Evolutionary conservation across 805 yeast species (phyloP), one percentile per base, ranked within the genome.

Genomic region (Cyberlindnera veronae): DNA sequence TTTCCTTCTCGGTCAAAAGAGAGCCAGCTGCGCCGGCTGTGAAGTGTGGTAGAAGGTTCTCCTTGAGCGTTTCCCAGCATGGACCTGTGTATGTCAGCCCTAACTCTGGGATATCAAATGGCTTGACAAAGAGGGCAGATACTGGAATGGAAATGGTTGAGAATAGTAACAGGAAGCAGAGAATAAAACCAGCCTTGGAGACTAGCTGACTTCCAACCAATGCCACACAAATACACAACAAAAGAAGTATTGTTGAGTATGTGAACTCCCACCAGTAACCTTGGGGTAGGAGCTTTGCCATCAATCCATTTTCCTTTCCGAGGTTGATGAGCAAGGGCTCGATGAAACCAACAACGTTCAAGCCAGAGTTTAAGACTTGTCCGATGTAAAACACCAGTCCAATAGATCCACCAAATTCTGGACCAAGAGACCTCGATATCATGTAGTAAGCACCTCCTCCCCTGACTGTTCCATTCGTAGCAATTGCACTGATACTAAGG

Each of bases 401-500:
- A 48, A 93, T 91, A 4, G 96, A 84, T 4, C 99, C 99, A 20
- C 99, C 99, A 63, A 93, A 93, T 60, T 93, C 99, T 4, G 97
- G 96, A 0, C 99, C 99, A 45, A 93, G 67, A 24, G 95, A 83
- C 50, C 99, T 72, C 24, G 95, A 84, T 44, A 93, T 88, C 97
- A 93, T 93, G 55, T 89, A 93, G 60, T 93, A 93, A 0, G 98
- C 97, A 34, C 99, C 99, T 13, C 99, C 99, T 12, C 98, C 98
- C 51, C 89, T 77, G 3, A 93, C 98, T 0, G 95, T 88, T 17
- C 99, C 99, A 58, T 93, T 93, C 2, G 99, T 93, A 2, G 97
- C 88, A 45, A 93, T 93, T 1, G 99, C 99, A 40, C 95, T 85
- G 43, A 93, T 81, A 16, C 96, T 86, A 50, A 93, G 63, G 0